Percentiles rank a stretch among this genome's conserved stretches.
Conservation (phyloP, 805 yeast genomes). For the Zygosaccharomyces kombuchaensis region DNA sequence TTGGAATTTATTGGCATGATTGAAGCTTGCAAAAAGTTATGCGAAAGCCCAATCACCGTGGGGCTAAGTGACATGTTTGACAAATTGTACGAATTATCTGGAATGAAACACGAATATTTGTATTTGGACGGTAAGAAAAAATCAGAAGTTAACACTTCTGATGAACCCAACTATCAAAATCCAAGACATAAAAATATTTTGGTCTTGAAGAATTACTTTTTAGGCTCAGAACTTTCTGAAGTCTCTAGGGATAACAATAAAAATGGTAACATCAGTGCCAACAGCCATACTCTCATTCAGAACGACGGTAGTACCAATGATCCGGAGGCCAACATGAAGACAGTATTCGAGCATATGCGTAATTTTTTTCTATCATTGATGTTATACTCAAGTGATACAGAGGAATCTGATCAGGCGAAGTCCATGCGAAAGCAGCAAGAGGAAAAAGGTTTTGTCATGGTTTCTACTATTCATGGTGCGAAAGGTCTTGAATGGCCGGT, state of each 20-base stretch:
- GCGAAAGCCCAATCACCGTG: slow-evolving; percentile 10
- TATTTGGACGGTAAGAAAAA: slow-evolving; percentile 27
- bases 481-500: slow-evolving; percentile 96
- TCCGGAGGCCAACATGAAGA: neutral
- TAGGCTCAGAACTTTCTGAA: slow-evolving; percentile 12
- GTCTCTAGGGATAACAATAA: neutral
- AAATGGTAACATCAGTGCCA: neutral
- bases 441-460: slow-evolving; percentile 37
- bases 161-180: slow-evolving; percentile 22
- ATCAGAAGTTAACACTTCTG: slow-evolving; percentile 16
- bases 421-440: slow-evolving; percentile 19
- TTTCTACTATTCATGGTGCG: slow-evolving; percentile 87
- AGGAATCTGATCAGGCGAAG: slow-evolving; percentile 16
- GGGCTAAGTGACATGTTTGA: slow-evolving; percentile 26
- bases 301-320: neutral
- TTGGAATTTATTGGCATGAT: slow-evolving; percentile 24
- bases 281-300: neutral
- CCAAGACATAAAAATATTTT: slow-evolving; percentile 29
- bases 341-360: slow-evolving; percentile 22
- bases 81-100: slow-evolving; percentile 30
- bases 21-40: slow-evolving; percentile 17
- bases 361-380: slow-evolving; percentile 37
- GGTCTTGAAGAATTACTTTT: slow-evolving; percentile 24
- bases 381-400: slow-evolving; percentile 30
- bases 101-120: slow-evolving; percentile 27